These are phyloP conservation scores for Gaertneriomyces semiglobifer DNA, from an alignment of 192 early-diverging fungal genomes.

Conservation along the genomic window DNA sequence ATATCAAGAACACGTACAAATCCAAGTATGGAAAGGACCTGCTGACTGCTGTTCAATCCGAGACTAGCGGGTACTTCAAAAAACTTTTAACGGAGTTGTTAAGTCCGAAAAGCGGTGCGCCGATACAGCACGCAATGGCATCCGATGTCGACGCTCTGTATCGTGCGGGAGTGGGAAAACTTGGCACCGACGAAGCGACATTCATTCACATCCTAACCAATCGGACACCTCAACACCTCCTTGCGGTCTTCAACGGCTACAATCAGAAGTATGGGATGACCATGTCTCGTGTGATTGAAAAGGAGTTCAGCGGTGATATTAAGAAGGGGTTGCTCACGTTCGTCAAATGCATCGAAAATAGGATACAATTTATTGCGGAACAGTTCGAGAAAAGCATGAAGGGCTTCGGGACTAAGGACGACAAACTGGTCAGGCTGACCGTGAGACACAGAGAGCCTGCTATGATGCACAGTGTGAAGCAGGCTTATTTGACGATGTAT, in stretches of 20 bases:
- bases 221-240: slow-evolving; percentile 30
- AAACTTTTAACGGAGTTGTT: slow-evolving; percentile 33
- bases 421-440: slow-evolving; percentile 20
- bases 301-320: slow-evolving; percentile 47
- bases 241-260: slow-evolving; percentile 42
- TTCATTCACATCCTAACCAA: slow-evolving; percentile 40
- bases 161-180: slow-evolving; percentile 42
- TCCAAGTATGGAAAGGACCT: slow-evolving; percentile 29
- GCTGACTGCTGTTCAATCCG: slow-evolving; percentile 28
- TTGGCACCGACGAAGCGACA: slow-evolving; percentile 44
- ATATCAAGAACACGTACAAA: slow-evolving; percentile 39
- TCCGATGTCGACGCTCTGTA: slow-evolving; percentile 46
- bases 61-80: slow-evolving; percentile 34
- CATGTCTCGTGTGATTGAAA: slow-evolving; percentile 41
- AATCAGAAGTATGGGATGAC: slow-evolving; percentile 36
- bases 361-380: slow-evolving; percentile 27
- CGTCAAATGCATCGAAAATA: slow-evolving; percentile 22
- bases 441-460: slow-evolving; percentile 12
- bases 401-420: background rate
- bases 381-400: background rate
- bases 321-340: slow-evolving; percentile 33
- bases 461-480: slow-evolving; percentile 15
- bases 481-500: slow-evolving; percentile 22
- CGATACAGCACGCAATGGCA: slow-evolving; percentile 19
- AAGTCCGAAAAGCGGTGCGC: too few relatives aligned